These are phyloP conservation scores for Tetratostichococcus sp. DNA, from an alignment of 139 green algal species.

Conservation along the genomic window DNA sequence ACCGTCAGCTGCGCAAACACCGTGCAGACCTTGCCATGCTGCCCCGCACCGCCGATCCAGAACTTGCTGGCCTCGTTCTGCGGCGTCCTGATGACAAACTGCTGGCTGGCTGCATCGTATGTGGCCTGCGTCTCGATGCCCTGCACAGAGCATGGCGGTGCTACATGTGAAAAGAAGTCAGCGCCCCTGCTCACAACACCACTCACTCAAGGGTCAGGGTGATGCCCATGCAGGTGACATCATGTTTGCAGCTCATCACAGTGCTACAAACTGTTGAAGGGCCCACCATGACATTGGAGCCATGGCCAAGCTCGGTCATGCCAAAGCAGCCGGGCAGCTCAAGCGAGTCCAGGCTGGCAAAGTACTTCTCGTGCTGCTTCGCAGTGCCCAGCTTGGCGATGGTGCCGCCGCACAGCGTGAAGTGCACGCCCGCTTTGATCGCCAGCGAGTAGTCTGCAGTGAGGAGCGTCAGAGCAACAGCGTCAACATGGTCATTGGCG, in stretches of 20 bases:
- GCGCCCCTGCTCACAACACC: too few species aligned
- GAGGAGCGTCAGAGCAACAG: constrained; percentile 17
- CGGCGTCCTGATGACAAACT: constrained; percentile 87
- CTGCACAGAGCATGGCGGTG: too few species aligned
- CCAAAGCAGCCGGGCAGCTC: constrained; percentile 75
- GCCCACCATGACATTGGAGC: constrained; percentile 77
- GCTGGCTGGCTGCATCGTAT: constrained; percentile 50
- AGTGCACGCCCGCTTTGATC: constrained; percentile 90
- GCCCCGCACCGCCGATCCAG: constrained; percentile 70
- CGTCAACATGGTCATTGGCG: too few species aligned
- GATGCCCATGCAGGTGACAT: too few species aligned
- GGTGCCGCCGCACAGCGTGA: constrained; percentile 67
- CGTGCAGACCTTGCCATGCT: constrained; percentile 54
- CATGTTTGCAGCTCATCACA: too few species aligned
- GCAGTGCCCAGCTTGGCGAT: constrained; percentile 71
- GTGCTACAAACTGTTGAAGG: too few species aligned
- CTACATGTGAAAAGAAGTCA: too few species aligned
- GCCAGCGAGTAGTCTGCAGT: constrained; percentile 74
- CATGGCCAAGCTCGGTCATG: constrained; percentile 86
- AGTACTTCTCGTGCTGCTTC: constrained; percentile 72
- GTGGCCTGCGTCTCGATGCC: constrained; percentile 29
- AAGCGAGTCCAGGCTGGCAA: constrained; percentile 62
- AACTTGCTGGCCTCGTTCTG: constrained; percentile 70
- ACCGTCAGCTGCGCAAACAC: constrained; percentile 86
- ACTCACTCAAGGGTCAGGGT: too few species aligned